Evolutionary conservation across 2,329 filamentous ascomycete genomes (phyloP).

Genomic region (Fusarium sp.): DNA sequence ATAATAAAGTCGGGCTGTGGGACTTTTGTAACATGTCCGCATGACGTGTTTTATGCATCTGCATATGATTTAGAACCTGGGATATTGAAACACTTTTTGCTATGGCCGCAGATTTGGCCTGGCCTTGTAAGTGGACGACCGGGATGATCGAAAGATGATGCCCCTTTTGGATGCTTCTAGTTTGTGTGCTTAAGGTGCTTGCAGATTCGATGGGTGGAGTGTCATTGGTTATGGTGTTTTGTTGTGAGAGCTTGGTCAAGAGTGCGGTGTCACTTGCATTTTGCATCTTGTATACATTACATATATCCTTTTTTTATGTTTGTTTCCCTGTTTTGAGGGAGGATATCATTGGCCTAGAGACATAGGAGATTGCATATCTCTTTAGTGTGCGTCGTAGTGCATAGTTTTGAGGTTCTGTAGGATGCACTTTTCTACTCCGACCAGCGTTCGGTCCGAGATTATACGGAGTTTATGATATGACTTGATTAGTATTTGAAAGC

Average conservation of each 20-base stretch:
- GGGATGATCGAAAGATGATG: slow-evolving; percentile 18
- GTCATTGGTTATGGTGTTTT: not conserved
- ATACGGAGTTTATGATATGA: not conserved
- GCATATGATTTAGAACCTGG: not conserved
- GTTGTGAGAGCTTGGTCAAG: not conserved
- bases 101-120: slow-evolving; percentile 10
- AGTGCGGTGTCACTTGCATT: slow-evolving; percentile 16
- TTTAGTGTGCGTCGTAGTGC: not conserved
- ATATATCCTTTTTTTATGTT: not conserved
- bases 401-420: not conserved
- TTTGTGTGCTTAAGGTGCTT: not conserved
- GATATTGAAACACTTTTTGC: not conserved
- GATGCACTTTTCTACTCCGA: not conserved
- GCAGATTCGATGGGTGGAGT: not conserved
- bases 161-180: slow-evolving; percentile 21
- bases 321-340: not conserved
- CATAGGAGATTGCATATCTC: not conserved
- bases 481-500: not conserved
- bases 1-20: not conserved
- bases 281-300: not conserved
- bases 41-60: slow-evolving; percentile 21
- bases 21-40: slow-evolving; percentile 26
- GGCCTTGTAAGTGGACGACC: not conserved
- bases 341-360: not conserved
- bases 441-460: not conserved